Percentiles rank a stretch among this genome's conserved stretches.
Evolutionary conservation across 1,284 basidiomycete species (phyloP).

Genomic region (Coniferiporia sulphurascens): DNA sequence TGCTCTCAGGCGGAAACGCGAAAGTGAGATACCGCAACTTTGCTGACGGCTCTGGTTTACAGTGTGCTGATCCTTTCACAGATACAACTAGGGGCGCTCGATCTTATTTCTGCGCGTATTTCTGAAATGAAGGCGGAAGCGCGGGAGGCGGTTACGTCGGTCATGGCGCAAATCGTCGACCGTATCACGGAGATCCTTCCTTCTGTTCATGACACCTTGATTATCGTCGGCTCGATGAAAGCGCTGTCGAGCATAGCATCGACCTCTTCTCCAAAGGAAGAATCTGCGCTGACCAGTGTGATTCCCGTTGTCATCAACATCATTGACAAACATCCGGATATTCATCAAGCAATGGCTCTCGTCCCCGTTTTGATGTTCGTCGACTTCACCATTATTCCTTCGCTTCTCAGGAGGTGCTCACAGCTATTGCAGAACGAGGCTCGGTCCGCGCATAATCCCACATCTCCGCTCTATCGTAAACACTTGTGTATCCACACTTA

Average conservation of each 20-base stretch:
- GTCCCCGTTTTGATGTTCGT: constrained; percentile 60
- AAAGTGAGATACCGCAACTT: constrained; percentile 34
- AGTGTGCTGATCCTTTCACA: constrained; percentile 25
- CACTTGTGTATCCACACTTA: constrained; percentile 49
- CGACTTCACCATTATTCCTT: constrained; percentile 3
- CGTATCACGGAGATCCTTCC: constrained; percentile 46
- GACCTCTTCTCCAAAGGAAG: constrained; percentile 62
- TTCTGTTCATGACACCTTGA: constrained; percentile 33
- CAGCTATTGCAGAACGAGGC: constrained; percentile 47
- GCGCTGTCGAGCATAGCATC: constrained; percentile 53
- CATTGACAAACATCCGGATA: constrained; percentile 37
- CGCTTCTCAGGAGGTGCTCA: constrained; percentile 2
- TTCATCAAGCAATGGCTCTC: constrained; percentile 42
- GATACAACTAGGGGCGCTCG: constrained; percentile 61
- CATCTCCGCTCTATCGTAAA: constrained; percentile 71
- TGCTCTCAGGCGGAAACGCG: constrained; percentile 48
- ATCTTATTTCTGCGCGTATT: constrained; percentile 63
- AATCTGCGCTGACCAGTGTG: constrained; percentile 51
- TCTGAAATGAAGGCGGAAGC: constrained; percentile 54
- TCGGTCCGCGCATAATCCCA: constrained; percentile 86
- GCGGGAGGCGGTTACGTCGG: constrained; percentile 47
- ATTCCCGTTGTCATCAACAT: constrained; percentile 55
- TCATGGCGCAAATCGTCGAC: constrained; percentile 47
- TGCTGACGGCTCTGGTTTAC: neutral
- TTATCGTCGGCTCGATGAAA: constrained; percentile 45